Evolutionary conservation across 73 alveolate genomes (phyloP).

Genomic region (Urostyla sp.): DNA sequence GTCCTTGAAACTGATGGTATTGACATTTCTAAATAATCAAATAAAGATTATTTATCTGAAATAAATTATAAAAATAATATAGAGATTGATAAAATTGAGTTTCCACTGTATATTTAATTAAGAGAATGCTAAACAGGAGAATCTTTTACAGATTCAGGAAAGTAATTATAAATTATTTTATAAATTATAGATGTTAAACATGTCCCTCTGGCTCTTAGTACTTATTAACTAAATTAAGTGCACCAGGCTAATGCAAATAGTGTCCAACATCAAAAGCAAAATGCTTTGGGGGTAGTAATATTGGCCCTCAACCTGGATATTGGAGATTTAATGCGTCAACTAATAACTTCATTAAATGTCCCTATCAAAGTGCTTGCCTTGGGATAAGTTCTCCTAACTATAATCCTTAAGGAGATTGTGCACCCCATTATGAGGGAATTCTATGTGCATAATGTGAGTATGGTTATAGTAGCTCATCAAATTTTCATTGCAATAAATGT

Average conservation of each 20-base stretch:
- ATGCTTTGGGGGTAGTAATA: constrained; percentile 55
- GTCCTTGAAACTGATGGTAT: no score
- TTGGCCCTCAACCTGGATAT: constrained; percentile 68
- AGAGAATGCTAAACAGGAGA: constrained; percentile 35
- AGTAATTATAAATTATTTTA: neutral
- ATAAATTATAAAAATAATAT: no score
- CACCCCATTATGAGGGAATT: constrained; percentile 35
- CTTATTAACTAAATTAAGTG: constrained; percentile 15
- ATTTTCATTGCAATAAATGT: constrained; percentile 30
- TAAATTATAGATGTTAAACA: constrained; percentile 30
- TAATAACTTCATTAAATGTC: constrained; percentile 36
- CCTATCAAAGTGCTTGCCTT: constrained; percentile 52
- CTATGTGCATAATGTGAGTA: constrained; percentile 35
- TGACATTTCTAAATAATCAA: no score
- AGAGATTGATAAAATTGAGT: no score
- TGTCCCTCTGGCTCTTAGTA: constrained; percentile 11
- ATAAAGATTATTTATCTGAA: no score
- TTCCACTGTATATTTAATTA: neutral
- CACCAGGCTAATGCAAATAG: constrained; percentile 44
- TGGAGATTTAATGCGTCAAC: constrained; percentile 53
- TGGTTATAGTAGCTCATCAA: constrained; percentile 7
- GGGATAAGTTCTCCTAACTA: constrained; percentile 44
- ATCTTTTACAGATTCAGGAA: constrained; percentile 3
- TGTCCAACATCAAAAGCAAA: constrained; percentile 54
- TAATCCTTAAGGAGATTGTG: constrained; percentile 35